Evolutionary conservation across 352 stramenopile species (phyloP), one percentile per base, ranked within the genome.

Genomic region (Pythium sukuiense): DNA sequence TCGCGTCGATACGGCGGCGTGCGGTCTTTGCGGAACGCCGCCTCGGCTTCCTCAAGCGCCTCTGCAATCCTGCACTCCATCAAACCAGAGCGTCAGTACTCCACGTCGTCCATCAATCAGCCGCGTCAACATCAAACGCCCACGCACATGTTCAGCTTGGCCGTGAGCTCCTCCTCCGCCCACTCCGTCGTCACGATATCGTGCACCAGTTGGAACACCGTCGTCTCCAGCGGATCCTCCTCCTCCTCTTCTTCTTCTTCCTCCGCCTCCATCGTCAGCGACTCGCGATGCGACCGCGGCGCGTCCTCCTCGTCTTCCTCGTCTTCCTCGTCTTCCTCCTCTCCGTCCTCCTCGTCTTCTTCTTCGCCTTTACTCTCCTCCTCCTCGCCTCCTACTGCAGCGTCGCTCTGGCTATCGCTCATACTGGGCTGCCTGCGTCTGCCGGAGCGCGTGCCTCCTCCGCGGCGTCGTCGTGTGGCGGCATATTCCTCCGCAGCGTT

Each of bases 71-170:
- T 93, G 29, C 37, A 54, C 12, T 14, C 11, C 13, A 26, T 49
- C 32, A 33, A 62, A 26, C 1, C 33, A 50, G 20, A 24, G 20
- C 20, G 20, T 49, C 24, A 29, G 43, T 49, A 7, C 2, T 13
- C n/a, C 3, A 11, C 13, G 16, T 27, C 43, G 35, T 43, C 35
- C 35, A 43, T 43, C 35, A 43, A 43, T 64, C 39, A 61, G 35
- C 57, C 52, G 65, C 46, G 16, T 18, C 20, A 54, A 8, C n/a
- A 33, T 54, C 46, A 52, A 26, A 26, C 46, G 7, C 26, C 53
- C 5, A 79, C 81, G 62, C 58, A 93, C 85, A 87, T 78, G 73
- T 95, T 92, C 54, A 95, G 81, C 69, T 85, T 90, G 13, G 73
- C 77, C 55, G 77, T 85, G 30, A 87, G 65, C 35, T 88, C 81